Conservation (phyloP, 768 basidiomycete species). For the Calocybe cyanea region DNA sequence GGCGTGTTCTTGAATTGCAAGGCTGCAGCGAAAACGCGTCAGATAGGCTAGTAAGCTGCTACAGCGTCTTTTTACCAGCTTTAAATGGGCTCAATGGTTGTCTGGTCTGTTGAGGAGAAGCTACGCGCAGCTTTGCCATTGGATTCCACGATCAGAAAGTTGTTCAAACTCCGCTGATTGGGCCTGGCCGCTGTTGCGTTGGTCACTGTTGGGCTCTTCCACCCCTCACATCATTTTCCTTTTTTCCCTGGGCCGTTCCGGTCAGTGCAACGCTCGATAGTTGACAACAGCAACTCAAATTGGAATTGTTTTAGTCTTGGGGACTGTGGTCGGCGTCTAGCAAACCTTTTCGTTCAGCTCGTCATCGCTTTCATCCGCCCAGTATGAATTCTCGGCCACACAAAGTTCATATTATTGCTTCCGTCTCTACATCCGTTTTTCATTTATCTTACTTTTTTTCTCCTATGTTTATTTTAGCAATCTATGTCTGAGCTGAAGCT, state of each 20-base stretch:
- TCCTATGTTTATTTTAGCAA: constrained; percentile 57
- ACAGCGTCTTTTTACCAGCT: neutral
- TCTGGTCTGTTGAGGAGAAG: constrained; percentile 8
- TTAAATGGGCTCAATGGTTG: neutral
- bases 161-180: constrained; percentile 44
- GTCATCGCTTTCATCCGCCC: constrained; percentile 19
- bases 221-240: constrained; percentile 14
- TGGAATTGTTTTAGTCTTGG: constrained; percentile 5
- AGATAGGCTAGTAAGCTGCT: constrained; percentile 1
- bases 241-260: constrained; percentile 15
- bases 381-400: constrained; percentile 74
- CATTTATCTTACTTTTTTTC: neutral
- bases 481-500: constrained; percentile 98
- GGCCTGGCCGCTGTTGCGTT: constrained; percentile 12
- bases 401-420: constrained; percentile 39
- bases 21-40: neutral
- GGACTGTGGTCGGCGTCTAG: constrained; percentile 16
- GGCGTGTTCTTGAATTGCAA: constrained; percentile 3
- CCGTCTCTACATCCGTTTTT: no score
- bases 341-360: constrained; percentile 13
- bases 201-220: constrained; percentile 15
- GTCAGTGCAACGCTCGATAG: constrained; percentile 3
- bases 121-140: constrained; percentile 12
- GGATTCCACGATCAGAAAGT: constrained; percentile 14
- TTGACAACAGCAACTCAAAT: neutral